Evolutionary conservation across 2,329 filamentous ascomycete species (phyloP).

Genomic region (Alternaria triticimaculans): DNA sequence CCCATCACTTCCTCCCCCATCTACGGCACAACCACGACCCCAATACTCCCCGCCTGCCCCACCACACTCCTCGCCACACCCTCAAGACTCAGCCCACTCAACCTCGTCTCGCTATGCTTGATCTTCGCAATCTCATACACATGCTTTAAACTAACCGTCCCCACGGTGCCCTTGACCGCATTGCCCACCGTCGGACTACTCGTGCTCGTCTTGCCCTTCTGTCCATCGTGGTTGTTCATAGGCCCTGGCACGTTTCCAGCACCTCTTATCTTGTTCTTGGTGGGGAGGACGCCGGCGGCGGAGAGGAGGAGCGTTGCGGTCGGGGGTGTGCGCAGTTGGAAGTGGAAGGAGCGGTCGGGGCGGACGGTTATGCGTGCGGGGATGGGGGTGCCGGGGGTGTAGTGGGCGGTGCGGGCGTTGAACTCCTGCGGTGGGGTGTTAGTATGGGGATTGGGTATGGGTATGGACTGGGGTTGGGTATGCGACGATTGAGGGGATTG

Average conservation of each 20-base stretch:
- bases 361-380: slow-evolving; percentile 91
- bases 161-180: slow-evolving; percentile 79
- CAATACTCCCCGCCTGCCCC: slow-evolving; percentile 59
- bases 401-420: slow-evolving; percentile 90
- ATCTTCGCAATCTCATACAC: slow-evolving; percentile 98
- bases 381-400: slow-evolving; percentile 81
- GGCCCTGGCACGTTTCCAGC: slow-evolving; percentile 63
- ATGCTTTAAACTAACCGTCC: slow-evolving; percentile 89
- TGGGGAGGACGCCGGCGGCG: slow-evolving; percentile 76
- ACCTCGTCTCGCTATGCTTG: slow-evolving; percentile 66
- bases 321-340: slow-evolving; percentile 92
- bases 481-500: not conserved
- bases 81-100: slow-evolving; percentile 78
- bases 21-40: slow-evolving; percentile 57
- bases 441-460: not conserved
- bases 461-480: not conserved
- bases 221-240: slow-evolving; percentile 47
- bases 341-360: slow-evolving; percentile 89
- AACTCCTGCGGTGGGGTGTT: slow-evolving; percentile 69
- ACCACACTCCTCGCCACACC: slow-evolving; percentile 77
- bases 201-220: slow-evolving; percentile 46
- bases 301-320: slow-evolving; percentile 88
- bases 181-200: slow-evolving; percentile 53
- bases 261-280: slow-evolving; percentile 77
- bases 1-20: not conserved